A percentile compares a stretch with the other conserved stretches of the same genome.
Evolutionary conservation across 768 basidiomycete species (phyloP).

Genomic region (Pleurotus tuber-regium): DNA sequence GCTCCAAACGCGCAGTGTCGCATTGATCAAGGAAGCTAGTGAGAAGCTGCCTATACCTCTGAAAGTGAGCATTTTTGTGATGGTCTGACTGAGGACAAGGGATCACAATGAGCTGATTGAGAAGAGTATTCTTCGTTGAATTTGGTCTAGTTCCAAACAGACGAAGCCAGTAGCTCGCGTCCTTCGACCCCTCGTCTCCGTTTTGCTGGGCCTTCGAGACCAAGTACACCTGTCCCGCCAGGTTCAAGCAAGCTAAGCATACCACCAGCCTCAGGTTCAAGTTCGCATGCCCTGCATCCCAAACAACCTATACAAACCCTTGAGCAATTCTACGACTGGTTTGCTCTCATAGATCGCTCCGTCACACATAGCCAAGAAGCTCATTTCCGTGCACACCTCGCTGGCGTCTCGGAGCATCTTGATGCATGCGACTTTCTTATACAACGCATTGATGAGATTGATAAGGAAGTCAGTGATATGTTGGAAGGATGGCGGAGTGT

Average conservation of each 20-base stretch:
- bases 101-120: no score
- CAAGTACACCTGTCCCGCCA: constrained; percentile 39
- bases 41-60: constrained; percentile 61
- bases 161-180: constrained; percentile 27
- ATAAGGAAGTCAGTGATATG: constrained; percentile 77
- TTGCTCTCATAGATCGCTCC: constrained; percentile 81
- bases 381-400: constrained; percentile 84
- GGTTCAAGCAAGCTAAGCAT: constrained; percentile 4
- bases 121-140: constrained; percentile 5
- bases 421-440: constrained; percentile 74
- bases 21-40: constrained; percentile 56
- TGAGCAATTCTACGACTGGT: constrained; percentile 98
- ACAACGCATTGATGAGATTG: constrained; percentile 70
- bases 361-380: constrained; percentile 94
- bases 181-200: constrained; percentile 40
- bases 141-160: constrained; percentile 26
- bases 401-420: constrained; percentile 72
- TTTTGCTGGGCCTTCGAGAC: constrained; percentile 26
- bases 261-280: not conserved
- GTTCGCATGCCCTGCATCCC: constrained; percentile 63
- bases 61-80: constrained; percentile 54
- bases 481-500: constrained; percentile 82
- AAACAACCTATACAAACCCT: constrained; percentile 81
- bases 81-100: not conserved
- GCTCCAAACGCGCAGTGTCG: constrained; percentile 63